Base-by-base conservation (phyloP, 805 yeast species). In the Maudiozyma serrabonitensis region DNA sequence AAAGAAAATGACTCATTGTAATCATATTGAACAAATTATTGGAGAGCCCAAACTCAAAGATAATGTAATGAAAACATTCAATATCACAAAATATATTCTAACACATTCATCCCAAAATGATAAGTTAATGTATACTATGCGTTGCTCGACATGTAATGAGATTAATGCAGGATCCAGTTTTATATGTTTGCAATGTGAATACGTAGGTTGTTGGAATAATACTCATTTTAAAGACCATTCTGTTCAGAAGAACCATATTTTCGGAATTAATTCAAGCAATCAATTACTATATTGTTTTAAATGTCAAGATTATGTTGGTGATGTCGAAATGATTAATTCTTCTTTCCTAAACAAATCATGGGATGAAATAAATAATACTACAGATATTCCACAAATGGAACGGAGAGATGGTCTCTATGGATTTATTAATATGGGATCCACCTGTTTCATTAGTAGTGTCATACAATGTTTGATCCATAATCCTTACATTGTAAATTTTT, bases 361-460 rank as follows among this genome's bases (percentile, higher is more conserved):
- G 67, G 57, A 62, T 37, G 54, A 54, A 18, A 49, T 50, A 21
- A 50, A 56, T 9, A 46, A 47, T 18, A 55, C 59, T 46, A 55
- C 65, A 18, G 34, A 51, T 19, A 42, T 60, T 28, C 58, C 71
- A 16, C 47, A 59, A 25, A 35, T 61, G 56, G 75, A 75, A 47
- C 84, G 90, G 1, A 72, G 79, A 6, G 76, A 81, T n/a, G 98
- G 97, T 0, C 70, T 93, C 19, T 76, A 85, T 47, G 99, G 99
- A 3, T 79, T 93, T 56, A 82, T 88, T 46, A 91, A 91, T 64
- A 80, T 91, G 82, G 99, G 99, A 0, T 86, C 99, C 0, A 93
- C 99, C 0, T 93, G 99, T 70, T 93, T 88, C 69, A 91, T 93
- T 87, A 86, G 95, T 56, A 84, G 91, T 37, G 80, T 90, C n/a